Conservation (phyloP, 768 basidiomycete species). For the Gelatoporia subvermispora region DNA sequence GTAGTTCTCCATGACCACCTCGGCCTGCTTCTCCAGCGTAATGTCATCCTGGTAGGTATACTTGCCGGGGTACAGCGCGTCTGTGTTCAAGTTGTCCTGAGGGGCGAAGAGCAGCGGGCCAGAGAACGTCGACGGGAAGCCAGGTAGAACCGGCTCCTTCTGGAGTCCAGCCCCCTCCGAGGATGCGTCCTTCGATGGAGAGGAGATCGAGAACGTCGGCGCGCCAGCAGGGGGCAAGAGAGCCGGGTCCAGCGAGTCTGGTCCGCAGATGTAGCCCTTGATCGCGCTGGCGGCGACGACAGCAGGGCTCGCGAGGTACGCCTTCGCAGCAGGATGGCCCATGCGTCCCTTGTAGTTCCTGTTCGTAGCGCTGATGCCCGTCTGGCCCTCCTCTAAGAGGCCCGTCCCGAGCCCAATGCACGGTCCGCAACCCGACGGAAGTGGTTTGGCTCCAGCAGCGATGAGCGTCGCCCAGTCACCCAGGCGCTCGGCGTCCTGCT, state of each 20-base stretch:
- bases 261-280: slow-evolving; percentile 86
- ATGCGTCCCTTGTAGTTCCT: slow-evolving; percentile 99
- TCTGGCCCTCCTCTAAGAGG: slow-evolving; percentile 88
- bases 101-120: slow-evolving; percentile 90
- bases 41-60: slow-evolving; percentile 99
- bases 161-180: slow-evolving; percentile 24
- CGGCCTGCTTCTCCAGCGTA: slow-evolving; percentile 87
- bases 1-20: slow-evolving; percentile 99
- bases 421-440: slow-evolving; percentile 96
- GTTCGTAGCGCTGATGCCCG: slow-evolving; percentile 97
- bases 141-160: slow-evolving; percentile 65
- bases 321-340: slow-evolving; percentile 92
- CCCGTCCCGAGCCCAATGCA: slow-evolving; percentile 96
- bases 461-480: slow-evolving; percentile 90
- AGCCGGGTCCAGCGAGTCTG: slow-evolving; percentile 56
- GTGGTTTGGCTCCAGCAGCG: slow-evolving; percentile 83
- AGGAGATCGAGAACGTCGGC: slow-evolving; percentile 54
- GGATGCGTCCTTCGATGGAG: slow-evolving; percentile 22
- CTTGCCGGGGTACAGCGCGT: slow-evolving; percentile 97
- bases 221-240: slow-evolving; percentile 44
- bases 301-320: slow-evolving; percentile 93
- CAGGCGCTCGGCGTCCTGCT: slow-evolving; percentile 76
- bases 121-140: slow-evolving; percentile 78
- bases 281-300: slow-evolving; percentile 96
- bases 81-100: slow-evolving; percentile 97